Conservation (phyloP, 306 rosid species). For the Lithocarpus polystachyus region DNA sequence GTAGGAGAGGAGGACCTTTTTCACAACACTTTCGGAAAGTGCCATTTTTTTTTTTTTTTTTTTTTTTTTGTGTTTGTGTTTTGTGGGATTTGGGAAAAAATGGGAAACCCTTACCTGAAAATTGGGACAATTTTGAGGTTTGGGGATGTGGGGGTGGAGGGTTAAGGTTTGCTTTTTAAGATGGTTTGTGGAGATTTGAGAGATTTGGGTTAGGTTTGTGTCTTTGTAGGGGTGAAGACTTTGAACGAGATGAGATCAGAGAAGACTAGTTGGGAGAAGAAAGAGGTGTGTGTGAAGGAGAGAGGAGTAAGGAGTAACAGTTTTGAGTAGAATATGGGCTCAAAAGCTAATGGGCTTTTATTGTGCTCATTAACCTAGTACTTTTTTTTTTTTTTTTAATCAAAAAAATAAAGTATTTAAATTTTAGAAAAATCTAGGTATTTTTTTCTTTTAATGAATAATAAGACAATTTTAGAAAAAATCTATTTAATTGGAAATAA, state of each 20-base stretch:
- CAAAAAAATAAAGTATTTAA: too few relatives aligned
- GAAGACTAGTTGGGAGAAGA: background rate
- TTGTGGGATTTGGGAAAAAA: background rate
- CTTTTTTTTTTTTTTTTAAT: too few relatives aligned
- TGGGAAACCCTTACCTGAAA: constrained; percentile 35
- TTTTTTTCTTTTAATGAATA: too few relatives aligned
- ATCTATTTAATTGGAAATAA: too few relatives aligned
- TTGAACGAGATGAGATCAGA: background rate
- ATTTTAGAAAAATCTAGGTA: too few relatives aligned
- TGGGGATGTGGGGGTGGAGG: background rate
- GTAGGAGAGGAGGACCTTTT: constrained; percentile 78
- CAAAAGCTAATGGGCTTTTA: too few relatives aligned
- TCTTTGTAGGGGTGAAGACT: background rate
- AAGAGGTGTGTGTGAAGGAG: too few relatives aligned
- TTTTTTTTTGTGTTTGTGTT: too few relatives aligned
- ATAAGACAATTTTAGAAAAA: too few relatives aligned
- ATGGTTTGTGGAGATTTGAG: background rate
- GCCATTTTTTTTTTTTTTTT: constrained; percentile 38
- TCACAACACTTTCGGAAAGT: constrained; percentile 68
- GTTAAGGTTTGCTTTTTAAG: background rate
- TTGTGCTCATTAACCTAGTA: too few relatives aligned
- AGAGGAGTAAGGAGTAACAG: background rate
- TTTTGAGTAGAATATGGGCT: background rate
- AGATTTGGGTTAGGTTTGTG: background rate
- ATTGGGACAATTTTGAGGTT: background rate